A percentile compares a stretch with the other conserved stretches of the same genome.
These are phyloP conservation scores for Wickerhamiella azymoides DNA, from an alignment of 805 yeast species.

Conservation along the genomic window DNA sequence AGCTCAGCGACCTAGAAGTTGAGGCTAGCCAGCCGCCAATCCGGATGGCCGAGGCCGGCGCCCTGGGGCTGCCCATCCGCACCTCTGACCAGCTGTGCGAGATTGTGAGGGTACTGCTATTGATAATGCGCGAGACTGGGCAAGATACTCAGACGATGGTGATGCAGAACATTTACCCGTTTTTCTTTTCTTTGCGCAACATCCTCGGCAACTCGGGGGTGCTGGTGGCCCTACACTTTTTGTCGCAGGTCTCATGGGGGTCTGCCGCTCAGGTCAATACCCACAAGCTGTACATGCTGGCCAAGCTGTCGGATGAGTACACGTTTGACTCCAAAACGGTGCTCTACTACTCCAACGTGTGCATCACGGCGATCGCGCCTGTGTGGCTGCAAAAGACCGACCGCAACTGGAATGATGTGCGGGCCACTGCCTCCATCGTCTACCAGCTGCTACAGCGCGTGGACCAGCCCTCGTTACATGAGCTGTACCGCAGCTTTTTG, in stretches of 20 bases:
- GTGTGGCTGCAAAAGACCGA: conserved; percentile 1
- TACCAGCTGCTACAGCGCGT: not conserved
- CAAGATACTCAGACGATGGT: not conserved
- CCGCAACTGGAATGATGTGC: conserved; percentile 5
- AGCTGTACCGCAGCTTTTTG: not conserved
- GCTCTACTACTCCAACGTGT: not conserved
- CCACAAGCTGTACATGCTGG: not conserved
- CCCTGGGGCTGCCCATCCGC: not conserved
- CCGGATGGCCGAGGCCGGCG: too few species aligned
- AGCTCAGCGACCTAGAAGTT: not conserved
- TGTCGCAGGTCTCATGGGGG: not conserved
- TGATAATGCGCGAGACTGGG: not conserved
- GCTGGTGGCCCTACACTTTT: not conserved
- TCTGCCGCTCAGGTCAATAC: not conserved
- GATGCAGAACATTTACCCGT: not conserved
- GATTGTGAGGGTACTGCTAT: not conserved
- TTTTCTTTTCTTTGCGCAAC: not conserved
- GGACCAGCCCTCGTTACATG: not conserved
- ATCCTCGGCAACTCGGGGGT: not conserved
- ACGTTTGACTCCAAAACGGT: not conserved
- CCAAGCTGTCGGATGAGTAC: not conserved
- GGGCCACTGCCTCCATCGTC: not conserved
- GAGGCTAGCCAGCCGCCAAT: not conserved
- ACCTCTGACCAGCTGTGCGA: not conserved
- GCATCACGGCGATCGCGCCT: conserved; percentile 2